Conservation (phyloP, 192 early-diverging fungal genomes). For the Coemansia sp. region DNA sequence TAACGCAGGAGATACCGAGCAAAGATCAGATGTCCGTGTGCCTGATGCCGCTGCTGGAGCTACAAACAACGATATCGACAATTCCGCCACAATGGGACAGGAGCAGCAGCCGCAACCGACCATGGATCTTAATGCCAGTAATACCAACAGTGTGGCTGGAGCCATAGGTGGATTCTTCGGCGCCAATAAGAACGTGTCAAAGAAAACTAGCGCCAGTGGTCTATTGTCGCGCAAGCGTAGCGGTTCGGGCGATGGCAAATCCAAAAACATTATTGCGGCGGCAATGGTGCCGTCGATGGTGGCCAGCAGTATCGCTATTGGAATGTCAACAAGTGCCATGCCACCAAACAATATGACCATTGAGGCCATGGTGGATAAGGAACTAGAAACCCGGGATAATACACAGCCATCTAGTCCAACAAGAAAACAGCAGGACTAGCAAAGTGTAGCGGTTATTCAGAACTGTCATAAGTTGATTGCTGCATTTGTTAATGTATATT, state of each 20-base stretch:
- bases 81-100: not conserved
- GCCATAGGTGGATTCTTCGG: not conserved
- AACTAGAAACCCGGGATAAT: slow-evolving; percentile 35
- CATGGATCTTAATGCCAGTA: not conserved
- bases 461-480: too few relatives aligned
- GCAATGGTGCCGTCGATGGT: slow-evolving; percentile 56
- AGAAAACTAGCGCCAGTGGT: slow-evolving; percentile 2
- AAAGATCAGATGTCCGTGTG: not conserved
- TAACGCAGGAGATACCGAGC: not conserved
- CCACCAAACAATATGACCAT: slow-evolving; percentile 54
- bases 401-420: not conserved
- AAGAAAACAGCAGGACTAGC: not conserved
- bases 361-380: slow-evolving; percentile 50
- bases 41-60: not conserved
- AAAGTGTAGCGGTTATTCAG: too few relatives aligned
- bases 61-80: not conserved
- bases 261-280: slow-evolving; percentile 38
- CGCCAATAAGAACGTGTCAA: not conserved
- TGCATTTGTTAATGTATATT: too few relatives aligned
- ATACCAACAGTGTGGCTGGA: not conserved
- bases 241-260: slow-evolving; percentile 24
- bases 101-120: slow-evolving; percentile 1
- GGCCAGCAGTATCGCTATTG: slow-evolving; percentile 51
- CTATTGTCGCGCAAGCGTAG: slow-evolving; percentile 30
- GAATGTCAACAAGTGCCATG: slow-evolving; percentile 54